phyloP scores from a whole-genome alignment of 108 stramenopile genomes.

The Nitzschia sp. region DNA sequence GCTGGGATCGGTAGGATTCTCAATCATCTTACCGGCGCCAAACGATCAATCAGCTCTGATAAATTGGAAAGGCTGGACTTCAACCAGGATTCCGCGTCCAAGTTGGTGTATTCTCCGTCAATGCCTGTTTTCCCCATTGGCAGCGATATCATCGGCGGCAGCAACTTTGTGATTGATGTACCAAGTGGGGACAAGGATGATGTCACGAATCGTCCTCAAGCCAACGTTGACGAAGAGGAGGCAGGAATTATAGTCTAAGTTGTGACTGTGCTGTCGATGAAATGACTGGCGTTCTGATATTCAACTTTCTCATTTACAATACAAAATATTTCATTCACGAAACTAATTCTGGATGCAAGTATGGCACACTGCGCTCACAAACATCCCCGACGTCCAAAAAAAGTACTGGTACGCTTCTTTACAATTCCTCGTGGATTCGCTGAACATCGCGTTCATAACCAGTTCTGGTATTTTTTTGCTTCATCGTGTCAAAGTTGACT shows the following conservation, averaged over 20 bases:
- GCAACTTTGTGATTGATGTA: slow-evolving; percentile 5
- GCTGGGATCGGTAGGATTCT: slow-evolving; percentile 4
- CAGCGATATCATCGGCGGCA: not conserved
- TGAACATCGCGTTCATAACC: too few species aligned
- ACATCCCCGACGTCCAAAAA: too few species aligned
- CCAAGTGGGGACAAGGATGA: not conserved
- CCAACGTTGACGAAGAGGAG: not conserved
- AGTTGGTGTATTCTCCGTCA: not conserved
- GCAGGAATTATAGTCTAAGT: not conserved
- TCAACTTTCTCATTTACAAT: too few species aligned
- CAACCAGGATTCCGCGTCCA: not conserved
- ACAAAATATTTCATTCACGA: too few species aligned
- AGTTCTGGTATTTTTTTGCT: too few species aligned
- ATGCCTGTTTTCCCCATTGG: slow-evolving; percentile 6
- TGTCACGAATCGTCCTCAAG: not conserved
- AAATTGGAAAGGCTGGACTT: not conserved
- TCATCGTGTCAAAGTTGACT: too few species aligned
- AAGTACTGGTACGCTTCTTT: too few species aligned
- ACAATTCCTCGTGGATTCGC: too few species aligned
- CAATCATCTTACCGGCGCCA: not conserved
- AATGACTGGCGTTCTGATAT: too few species aligned
- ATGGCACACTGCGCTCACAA: too few species aligned
- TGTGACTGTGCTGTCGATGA: not conserved
- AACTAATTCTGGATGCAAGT: too few species aligned
- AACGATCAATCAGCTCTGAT: not conserved